Evolutionary conservation across 257 asterid species (phyloP).

Genomic region (Nicotiana attenuata): DNA sequence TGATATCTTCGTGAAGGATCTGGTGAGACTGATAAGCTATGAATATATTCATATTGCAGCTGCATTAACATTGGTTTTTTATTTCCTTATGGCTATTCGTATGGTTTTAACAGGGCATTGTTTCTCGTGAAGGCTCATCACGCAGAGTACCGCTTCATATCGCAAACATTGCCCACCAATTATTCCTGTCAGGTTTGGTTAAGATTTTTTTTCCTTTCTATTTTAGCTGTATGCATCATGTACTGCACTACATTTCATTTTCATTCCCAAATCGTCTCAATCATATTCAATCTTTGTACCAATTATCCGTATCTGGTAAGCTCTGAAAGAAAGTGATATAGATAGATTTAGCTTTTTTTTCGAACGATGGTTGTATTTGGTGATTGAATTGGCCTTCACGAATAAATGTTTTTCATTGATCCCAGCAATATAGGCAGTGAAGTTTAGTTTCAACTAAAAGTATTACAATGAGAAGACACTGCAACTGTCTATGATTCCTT

Average conservation of each 20-base stretch:
- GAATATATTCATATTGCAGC: slow-evolving; percentile 8
- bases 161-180: slow-evolving; percentile 83
- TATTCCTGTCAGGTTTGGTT: slow-evolving; percentile 73
- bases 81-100: slow-evolving; percentile 1
- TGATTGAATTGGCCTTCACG: too few relatives aligned
- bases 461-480: not conserved
- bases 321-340: too few relatives aligned
- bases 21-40: slow-evolving; percentile 45
- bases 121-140: slow-evolving; percentile 79
- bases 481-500: not conserved
- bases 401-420: not conserved
- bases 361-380: too few relatives aligned
- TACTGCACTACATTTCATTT: not conserved
- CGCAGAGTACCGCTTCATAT: slow-evolving; percentile 77
- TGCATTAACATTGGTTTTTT: not conserved
- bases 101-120: slow-evolving; percentile 73
- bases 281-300: not conserved
- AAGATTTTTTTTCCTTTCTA: not conserved
- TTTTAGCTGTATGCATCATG: not conserved
- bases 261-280: not conserved
- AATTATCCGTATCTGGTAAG: too few relatives aligned
- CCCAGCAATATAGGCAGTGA: not conserved
- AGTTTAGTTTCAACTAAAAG: not conserved
- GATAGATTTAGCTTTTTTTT: too few relatives aligned
- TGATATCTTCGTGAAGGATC: slow-evolving; percentile 95